A percentile compares a stretch with the other conserved stretches of the same genome.
These are phyloP conservation scores for Kurtzmaniella cleridarum DNA, from an alignment of 805 yeast species.

Conservation along the genomic window DNA sequence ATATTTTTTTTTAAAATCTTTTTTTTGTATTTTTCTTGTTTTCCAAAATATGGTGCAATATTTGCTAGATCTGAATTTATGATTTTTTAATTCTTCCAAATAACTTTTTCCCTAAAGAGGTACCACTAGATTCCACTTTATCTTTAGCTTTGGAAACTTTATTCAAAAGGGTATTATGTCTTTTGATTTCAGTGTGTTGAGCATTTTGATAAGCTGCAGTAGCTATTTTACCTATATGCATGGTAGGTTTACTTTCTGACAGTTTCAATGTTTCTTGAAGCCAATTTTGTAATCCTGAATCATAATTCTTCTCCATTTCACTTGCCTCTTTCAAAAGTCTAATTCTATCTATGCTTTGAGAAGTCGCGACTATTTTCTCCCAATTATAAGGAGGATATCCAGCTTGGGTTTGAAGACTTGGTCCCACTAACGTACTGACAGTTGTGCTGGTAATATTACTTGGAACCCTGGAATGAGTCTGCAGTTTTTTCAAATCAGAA, in stretches of 20 bases:
- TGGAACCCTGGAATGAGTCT: not conserved
- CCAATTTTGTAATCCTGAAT: conserved; percentile 59
- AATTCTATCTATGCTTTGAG: conserved; percentile 39
- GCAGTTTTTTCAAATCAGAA: not conserved
- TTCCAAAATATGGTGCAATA: too few species aligned
- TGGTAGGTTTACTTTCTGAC: conserved; percentile 27
- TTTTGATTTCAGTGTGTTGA: conserved; percentile 46
- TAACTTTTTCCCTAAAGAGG: conserved; percentile 49
- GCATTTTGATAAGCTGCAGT: conserved; percentile 64
- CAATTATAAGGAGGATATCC: conserved; percentile 34
- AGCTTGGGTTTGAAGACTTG: not conserved
- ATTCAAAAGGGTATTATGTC: conserved; percentile 45
- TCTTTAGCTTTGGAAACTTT: conserved; percentile 45
- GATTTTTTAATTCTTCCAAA: conserved; percentile 54
- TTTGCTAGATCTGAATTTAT: too few species aligned
- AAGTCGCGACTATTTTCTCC: conserved; percentile 34
- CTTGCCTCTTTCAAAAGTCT: conserved; percentile 38
- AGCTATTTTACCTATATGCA: conserved; percentile 50
- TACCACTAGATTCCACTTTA: conserved; percentile 41
- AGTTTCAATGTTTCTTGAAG: conserved; percentile 40
- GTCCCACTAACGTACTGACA: not conserved
- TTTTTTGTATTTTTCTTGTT: too few species aligned
- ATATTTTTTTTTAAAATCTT: too few species aligned
- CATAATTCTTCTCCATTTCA: conserved; percentile 37
- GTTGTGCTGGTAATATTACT: not conserved